Evolutionary conservation across 2,329 filamentous ascomycete species (phyloP), one percentile per base, ranked within the genome.

Genomic region (Arachnopeziza araneosa): DNA sequence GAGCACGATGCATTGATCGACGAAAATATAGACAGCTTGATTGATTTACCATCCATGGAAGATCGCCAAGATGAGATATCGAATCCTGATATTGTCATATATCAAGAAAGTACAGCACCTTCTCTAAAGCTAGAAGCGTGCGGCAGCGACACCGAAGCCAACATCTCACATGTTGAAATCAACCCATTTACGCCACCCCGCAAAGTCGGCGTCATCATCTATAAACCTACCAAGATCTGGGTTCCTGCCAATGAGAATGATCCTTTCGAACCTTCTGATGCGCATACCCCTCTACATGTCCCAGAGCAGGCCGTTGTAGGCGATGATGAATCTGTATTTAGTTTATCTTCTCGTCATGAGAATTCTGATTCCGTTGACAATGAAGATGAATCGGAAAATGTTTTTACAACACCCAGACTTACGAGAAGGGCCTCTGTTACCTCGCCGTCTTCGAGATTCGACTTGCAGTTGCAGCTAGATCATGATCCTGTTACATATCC

Each of bases 211-310:
- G 52, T 61, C 12, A n/a, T 57, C 36, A 52, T 60, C 9, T 58
- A 62, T 44, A 63, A 57, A 19, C 58, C 59, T 24, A 61, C 53
- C 9, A 60, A 57, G 14, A 48, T 32, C 7, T 44, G 36, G 49
- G 2, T 52, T 44, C 7, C 23, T n/a, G 54, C 24, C 8, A 14
- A 26, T 17, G 24, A 54, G 49, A 12, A 44, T 19, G 36, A 44
- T 12, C 36, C 36, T 17, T 44, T 44, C 17, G 17, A 44, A 12
- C 36, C 36, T 6, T 17, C 36, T 19, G 17, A 19, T 44, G 4
- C 36, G 17, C 36, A 44, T 12, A 50, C 10, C 1, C 12, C 23
- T 44, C 22, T 32, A 12, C 22, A 49, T 30, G 22, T 30, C 4
- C 44, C 22, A 21, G 12, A 17, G 36, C 36, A 44, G 17, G 36